Conservation (phyloP, 345 rosid genomes). For the Eucalyptus fibrosa region DNA sequence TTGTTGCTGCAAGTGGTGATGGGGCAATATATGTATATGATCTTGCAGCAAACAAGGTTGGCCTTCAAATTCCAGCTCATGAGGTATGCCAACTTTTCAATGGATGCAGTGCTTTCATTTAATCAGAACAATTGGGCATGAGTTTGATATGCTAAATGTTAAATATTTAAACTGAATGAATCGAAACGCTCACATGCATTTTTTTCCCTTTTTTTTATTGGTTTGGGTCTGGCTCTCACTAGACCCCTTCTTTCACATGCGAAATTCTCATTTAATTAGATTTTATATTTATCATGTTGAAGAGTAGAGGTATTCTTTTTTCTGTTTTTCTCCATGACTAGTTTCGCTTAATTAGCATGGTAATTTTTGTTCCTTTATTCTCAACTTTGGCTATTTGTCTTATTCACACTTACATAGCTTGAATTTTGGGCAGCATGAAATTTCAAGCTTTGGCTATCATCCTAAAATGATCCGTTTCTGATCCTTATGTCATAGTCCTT, state of each 20-base stretch:
- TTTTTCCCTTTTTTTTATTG: not conserved
- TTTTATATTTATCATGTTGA: not conserved
- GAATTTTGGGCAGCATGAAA: not conserved
- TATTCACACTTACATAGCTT: not conserved
- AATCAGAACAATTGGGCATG: not conserved
- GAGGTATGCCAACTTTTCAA: slow-evolving; percentile 11
- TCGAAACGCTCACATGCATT: not conserved
- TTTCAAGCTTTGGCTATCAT: not conserved
- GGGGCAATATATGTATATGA: slow-evolving; percentile 43
- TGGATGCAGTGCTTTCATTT: not conserved
- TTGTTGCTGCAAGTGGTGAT: slow-evolving; percentile 45
- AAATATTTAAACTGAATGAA: not conserved
- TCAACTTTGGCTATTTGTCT: not conserved
- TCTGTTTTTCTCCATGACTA: not conserved
- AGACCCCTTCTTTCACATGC: not conserved
- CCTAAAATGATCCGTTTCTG: not conserved
- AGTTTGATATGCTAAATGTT: not conserved
- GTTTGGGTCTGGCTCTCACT: not conserved
- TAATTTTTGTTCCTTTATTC: not conserved
- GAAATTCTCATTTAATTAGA: not conserved
- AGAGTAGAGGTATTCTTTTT: not conserved
- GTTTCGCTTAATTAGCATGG: not conserved
- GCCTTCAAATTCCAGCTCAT: slow-evolving; percentile 44
- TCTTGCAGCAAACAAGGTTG: slow-evolving; percentile 32
- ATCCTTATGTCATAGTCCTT: not conserved